Evolutionary conservation across 2,329 filamentous ascomycete species (phyloP), one percentile per base, ranked within the genome.

Genomic region (Apiospora hydei): DNA sequence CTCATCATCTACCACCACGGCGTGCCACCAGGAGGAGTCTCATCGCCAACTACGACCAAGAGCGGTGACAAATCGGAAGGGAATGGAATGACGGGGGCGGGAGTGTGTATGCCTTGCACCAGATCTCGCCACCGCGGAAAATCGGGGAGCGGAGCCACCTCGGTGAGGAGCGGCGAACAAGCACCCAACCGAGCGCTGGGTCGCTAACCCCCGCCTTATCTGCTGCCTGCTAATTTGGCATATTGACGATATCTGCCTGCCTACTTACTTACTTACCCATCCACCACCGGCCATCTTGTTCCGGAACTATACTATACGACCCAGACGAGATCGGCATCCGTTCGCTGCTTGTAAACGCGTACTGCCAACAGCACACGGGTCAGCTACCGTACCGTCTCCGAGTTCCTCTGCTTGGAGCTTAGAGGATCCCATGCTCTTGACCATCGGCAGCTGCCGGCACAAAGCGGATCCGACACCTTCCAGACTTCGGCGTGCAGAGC

Each of bases 341-440:
- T 41, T 64, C 34, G 34, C 34, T n/a, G 21, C 34, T 34, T 64
- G 34, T n/a, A 13, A 10, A n/a, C 18, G 57, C n/a, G n/a, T 24
- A 38, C 57, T n/a, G 30, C 57, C 57, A 13, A 41, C 57, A 34
- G 34, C 18, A 41, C 57, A 41, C 57, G 57, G 57, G 18, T 24
- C 30, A 64, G 57, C 57, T 38, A n/a, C 57, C 8, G 34, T 41
- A 5, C 57, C 34, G 34, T 72, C 72, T 43, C 70, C 71, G 72
- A 73, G 46, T 21, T 38, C 5, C 46, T 51, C 68, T 53, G n/a
- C 18, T 30, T 41, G 34, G 34, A 30, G 34, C 34, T 18, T n/a
- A 21, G 57, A 24, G 57, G 57, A n/a, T 64, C 57, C 57, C 57
- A 64, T 64, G 30, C 57, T 41, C 34, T 64, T 64, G 57, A 47